Evolutionary conservation across 768 basidiomycete genomes (phyloP).

Genomic region (Mycena rosella): DNA sequence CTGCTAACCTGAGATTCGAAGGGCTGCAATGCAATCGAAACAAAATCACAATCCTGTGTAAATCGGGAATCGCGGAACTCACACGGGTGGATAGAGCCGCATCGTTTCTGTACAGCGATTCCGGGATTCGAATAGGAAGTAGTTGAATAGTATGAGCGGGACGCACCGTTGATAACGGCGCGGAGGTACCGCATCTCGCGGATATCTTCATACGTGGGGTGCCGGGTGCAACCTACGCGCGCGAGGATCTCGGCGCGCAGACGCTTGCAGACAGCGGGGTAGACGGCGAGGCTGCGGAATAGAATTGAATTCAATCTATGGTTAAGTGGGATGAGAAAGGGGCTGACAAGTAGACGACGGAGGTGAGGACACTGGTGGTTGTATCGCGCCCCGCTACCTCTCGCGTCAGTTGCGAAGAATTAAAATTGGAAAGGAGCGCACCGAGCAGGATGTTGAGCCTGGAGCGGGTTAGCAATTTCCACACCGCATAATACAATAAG

Average conservation of each 20-base stretch:
- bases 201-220: slow-evolving; percentile 69
- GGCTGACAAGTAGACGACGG: slow-evolving; percentile 22
- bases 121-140: too few species aligned
- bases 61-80: slow-evolving; percentile 34
- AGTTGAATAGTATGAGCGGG: background rate
- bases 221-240: slow-evolving; percentile 55
- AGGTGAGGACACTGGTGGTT: slow-evolving; percentile 23
- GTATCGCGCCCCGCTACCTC: slow-evolving; percentile 24
- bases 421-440: background rate
- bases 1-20: slow-evolving; percentile 24
- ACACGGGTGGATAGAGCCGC: slow-evolving; percentile 67
- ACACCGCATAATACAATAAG: background rate
- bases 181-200: slow-evolving; percentile 70
- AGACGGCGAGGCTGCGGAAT: slow-evolving; percentile 12
- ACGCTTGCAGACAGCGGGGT: slow-evolving; percentile 34
- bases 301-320: background rate
- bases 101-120: slow-evolving; percentile 53
- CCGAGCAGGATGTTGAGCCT: slow-evolving; percentile 29
- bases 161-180: slow-evolving; percentile 45
- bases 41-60: background rate
- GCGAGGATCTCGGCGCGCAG: slow-evolving; percentile 66
- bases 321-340: background rate
- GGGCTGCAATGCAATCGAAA: slow-evolving; percentile 43
- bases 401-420: background rate
- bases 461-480: background rate